Evolutionary conservation across 768 basidiomycete genomes (phyloP), one percentile per base, ranked within the genome.

Genomic region (Russula emetica): DNA sequence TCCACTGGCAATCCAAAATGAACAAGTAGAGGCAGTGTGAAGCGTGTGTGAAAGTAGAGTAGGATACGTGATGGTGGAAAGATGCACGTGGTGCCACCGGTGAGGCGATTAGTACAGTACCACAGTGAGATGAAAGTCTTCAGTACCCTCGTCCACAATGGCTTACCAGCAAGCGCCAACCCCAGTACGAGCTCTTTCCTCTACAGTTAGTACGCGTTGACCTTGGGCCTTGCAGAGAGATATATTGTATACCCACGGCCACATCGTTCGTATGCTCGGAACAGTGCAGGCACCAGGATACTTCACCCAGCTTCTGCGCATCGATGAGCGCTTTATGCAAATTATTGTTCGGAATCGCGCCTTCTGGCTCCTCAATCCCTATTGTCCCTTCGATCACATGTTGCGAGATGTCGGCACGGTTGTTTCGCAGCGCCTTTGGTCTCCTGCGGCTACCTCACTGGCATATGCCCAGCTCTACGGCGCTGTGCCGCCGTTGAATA

Each of bases 401-500:
- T 10, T 38, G 24, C 47, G 20, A 11, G 11, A 30, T 7, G 5
- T 26, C 24, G 63, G 63, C n/a, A 64, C 59, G 1, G 49, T 61
- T n/a, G 59, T 64, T 3, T 51, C 59, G 9, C 63, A 64, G 32
- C 5, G 30, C 26, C 49, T 59, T 4, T 64, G 63, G 63, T 11
- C 47, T 38, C 63, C 63, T 11, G 20, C 26, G 2, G 44, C 55
- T n/a, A 32, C 45, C 8, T 34, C 52, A n/a, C n/a, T n/a, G 4
- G 63, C n/a, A n/a, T n/a, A 64, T 11, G 54, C 58, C 30, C 63
- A 45, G 18, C 63, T 58, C 20, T 58, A 64, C 40, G 20, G 30
- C 22, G 32, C 45, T 1, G 59, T 50, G 11, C 1, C 38, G 9
- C n/a, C n/a, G n/a, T 30, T 55, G 9, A 36, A 67, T 2, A 16